Conservation (phyloP, 2,329 filamentous ascomycete genomes). For the Podosphaera aphanis region DNA sequence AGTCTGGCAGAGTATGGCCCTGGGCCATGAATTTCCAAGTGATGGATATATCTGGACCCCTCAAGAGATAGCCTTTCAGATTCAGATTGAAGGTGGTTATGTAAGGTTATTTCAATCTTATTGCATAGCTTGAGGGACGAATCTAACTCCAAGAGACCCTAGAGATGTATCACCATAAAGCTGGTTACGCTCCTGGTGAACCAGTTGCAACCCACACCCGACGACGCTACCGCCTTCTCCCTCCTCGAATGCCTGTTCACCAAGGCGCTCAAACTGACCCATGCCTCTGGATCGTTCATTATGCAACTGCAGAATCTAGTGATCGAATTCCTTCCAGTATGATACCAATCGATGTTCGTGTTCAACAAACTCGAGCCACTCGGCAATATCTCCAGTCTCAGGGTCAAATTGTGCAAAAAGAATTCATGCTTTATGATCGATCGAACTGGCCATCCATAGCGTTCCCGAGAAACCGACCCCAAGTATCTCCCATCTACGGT, state of each 20-base stretch:
- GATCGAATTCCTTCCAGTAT: slow-evolving; percentile 48
- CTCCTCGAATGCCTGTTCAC: slow-evolving; percentile 43
- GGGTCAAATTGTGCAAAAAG: slow-evolving; percentile 66
- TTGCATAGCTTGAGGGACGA: not conserved
- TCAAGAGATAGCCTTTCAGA: slow-evolving; percentile 51
- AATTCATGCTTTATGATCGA: slow-evolving; percentile 83
- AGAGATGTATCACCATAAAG: slow-evolving; percentile 68
- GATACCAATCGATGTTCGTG: slow-evolving; percentile 38
- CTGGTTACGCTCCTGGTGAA: slow-evolving; percentile 59
- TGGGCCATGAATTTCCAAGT: slow-evolving; percentile 55
- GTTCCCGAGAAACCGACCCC: slow-evolving; percentile 31
- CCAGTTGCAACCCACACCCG: slow-evolving; percentile 53
- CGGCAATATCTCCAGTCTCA: slow-evolving; percentile 44
- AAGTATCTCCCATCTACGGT: slow-evolving; percentile 14
- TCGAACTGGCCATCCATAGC: slow-evolving; percentile 74
- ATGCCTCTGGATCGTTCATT: slow-evolving; percentile 78
- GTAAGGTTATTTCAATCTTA: slow-evolving; percentile 20
- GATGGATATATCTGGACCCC: slow-evolving; percentile 87
- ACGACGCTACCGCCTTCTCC: slow-evolving; percentile 63
- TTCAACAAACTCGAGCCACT: slow-evolving; percentile 35
- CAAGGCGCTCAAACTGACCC: slow-evolving; percentile 52
- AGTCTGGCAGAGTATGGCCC: slow-evolving; percentile 64
- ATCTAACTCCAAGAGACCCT: slow-evolving; percentile 34
- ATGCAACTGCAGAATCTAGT: slow-evolving; percentile 50
- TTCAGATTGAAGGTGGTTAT: slow-evolving; percentile 46